These are phyloP conservation scores for Flaveria floridana DNA, from an alignment of 140 eudicot genomes.

Conservation along the genomic window DNA sequence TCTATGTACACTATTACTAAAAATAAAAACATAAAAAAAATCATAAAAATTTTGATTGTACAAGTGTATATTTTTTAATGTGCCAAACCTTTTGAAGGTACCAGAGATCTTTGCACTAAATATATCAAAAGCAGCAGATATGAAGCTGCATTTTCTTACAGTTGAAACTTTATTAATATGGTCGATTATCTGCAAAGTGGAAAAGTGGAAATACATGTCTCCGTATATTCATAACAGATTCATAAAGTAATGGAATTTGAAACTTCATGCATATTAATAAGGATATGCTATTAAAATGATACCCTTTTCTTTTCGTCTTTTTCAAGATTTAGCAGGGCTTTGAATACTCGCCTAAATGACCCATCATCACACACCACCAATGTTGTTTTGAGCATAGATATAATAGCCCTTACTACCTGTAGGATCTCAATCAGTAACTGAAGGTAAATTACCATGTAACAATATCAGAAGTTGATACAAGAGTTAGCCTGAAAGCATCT, in stretches of 20 bases:
- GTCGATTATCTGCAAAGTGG: constrained; percentile 62
- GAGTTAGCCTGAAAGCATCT: constrained; percentile 21
- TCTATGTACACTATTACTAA: background rate
- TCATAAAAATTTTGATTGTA: background rate
- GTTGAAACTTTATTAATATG: constrained; percentile 80
- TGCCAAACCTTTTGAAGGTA: constrained; percentile 79
- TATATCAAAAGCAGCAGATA: constrained; percentile 83
- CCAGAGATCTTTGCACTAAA: constrained; percentile 88
- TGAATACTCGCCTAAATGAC: constrained; percentile 73
- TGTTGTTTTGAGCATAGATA: constrained; percentile 82
- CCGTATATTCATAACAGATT: background rate
- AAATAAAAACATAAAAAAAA: background rate
- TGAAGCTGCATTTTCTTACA: constrained; percentile 75
- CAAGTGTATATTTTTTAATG: constrained; percentile 12
- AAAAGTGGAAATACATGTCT: constrained; percentile 14
- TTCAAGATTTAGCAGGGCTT: constrained; percentile 68
- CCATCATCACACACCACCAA: constrained; percentile 83
- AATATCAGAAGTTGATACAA: background rate
- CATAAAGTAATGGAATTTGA: constrained; percentile 5
- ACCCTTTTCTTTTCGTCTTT: constrained; percentile 92
- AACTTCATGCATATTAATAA: background rate
- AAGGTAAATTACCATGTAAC: constrained; percentile 19
- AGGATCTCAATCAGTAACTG: constrained; percentile 10
- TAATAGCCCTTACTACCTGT: constrained; percentile 77
- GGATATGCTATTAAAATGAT: constrained; percentile 5